Conservation (phyloP, 495 filamentous ascomycete genomes). For the Zalerion maritima region DNA sequence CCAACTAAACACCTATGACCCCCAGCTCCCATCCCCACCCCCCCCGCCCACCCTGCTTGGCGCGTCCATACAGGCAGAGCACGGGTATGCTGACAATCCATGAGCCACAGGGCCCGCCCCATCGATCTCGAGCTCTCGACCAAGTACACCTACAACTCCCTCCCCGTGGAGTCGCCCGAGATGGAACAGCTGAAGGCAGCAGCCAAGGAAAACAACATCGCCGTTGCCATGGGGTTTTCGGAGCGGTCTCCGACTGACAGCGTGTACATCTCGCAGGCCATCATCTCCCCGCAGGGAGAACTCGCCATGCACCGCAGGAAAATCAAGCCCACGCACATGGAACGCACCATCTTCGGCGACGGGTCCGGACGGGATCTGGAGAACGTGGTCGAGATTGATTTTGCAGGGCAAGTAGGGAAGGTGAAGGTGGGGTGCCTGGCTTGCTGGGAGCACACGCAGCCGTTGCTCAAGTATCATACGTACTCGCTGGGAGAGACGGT, state of each 20-base stretch:
- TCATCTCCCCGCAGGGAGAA: conserved; percentile 32
- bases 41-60: not conserved
- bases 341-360: conserved; percentile 47
- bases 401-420: conserved; percentile 16
- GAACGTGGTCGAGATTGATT: conserved; percentile 29
- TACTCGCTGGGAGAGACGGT: conserved; percentile 34
- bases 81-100: conserved; percentile 3
- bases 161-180: conserved; percentile 27
- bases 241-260: conserved; percentile 29
- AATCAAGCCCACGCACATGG: conserved; percentile 49
- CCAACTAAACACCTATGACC: conserved; percentile 1
- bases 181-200: conserved; percentile 29
- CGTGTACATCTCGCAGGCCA: conserved; percentile 42
- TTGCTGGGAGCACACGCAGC: conserved; percentile 48
- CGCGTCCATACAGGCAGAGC: conserved; percentile 2
- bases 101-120: conserved; percentile 21
- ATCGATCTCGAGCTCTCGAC: conserved; percentile 25
- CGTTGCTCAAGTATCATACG: conserved; percentile 44
- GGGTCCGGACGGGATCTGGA: conserved; percentile 22
- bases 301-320: conserved; percentile 34
- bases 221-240: conserved; percentile 39
- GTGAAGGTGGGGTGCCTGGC: conserved; percentile 31
- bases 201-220: conserved; percentile 28
- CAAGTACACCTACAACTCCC: conserved; percentile 35
- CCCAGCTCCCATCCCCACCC: not conserved